A percentile compares a stretch with the other conserved stretches of the same genome.
Conservation (phyloP, 2,329 filamentous ascomycete species). For the Alternaria novae-zelandiae region DNA sequence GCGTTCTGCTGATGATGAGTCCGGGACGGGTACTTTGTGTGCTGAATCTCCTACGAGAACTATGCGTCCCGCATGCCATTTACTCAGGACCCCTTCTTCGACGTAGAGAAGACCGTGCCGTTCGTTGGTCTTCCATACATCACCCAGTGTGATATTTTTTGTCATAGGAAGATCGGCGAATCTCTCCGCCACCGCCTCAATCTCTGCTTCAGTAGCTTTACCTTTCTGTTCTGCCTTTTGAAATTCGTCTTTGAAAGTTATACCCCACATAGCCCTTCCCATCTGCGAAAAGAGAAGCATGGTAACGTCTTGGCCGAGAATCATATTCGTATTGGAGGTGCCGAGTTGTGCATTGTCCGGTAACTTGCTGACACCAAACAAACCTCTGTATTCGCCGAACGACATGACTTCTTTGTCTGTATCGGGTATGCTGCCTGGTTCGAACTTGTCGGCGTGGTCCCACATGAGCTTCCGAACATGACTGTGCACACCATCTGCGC, state of each 20-base stretch:
- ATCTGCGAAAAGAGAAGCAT: conserved; percentile 36
- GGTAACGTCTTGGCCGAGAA: conserved; percentile 28
- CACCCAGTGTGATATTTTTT: conserved; percentile 39
- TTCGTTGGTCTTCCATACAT: conserved; percentile 39
- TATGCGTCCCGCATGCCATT: conserved; percentile 50
- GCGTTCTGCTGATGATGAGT: background rate
- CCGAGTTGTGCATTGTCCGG: conserved; percentile 28
- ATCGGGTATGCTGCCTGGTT: conserved; percentile 10
- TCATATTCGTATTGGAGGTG: conserved; percentile 29
- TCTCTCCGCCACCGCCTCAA: conserved; percentile 31
- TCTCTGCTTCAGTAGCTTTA: conserved; percentile 30
- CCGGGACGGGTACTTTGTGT: conserved; percentile 45
- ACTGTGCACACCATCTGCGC: conserved; percentile 35
- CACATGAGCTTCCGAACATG: conserved; percentile 28
- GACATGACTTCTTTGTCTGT: conserved; percentile 17
- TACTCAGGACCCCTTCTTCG: conserved; percentile 49
- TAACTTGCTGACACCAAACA: conserved; percentile 20
- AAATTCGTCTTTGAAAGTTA: conserved; percentile 16
- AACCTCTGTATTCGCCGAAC: conserved; percentile 16
- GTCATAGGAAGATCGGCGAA: conserved; percentile 36
- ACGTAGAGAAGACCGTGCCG: conserved; percentile 34
- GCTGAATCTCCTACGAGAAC: conserved; percentile 52
- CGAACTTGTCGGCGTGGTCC: conserved; percentile 19
- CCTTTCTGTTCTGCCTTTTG: conserved; percentile 10
- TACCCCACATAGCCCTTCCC: conserved; percentile 14